Evolutionary conservation across 2,329 filamentous ascomycete genomes (phyloP).

Genomic region (Aspergillus novoparasiticus): DNA sequence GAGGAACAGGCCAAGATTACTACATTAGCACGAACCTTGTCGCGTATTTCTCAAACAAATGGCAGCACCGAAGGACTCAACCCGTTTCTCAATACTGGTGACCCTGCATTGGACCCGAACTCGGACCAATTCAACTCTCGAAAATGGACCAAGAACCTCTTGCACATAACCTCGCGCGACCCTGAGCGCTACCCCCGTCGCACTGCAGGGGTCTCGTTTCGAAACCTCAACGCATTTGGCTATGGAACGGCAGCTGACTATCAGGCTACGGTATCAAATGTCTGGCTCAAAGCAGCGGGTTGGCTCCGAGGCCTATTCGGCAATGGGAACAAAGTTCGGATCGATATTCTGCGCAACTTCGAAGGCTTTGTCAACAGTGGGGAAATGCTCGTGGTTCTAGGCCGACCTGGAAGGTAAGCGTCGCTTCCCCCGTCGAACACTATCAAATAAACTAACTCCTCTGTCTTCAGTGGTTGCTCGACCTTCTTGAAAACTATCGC

Average conservation of each 20-base stretch:
- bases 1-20: constrained; percentile 29
- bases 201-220: constrained; percentile 46
- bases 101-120: constrained; percentile 45
- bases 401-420: constrained; percentile 47
- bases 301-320: constrained; percentile 32
- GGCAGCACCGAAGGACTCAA: constrained; percentile 29
- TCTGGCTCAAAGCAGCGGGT: constrained; percentile 40
- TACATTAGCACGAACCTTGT: constrained; percentile 34
- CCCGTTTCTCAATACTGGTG: constrained; percentile 38
- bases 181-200: constrained; percentile 35
- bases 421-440: neutral
- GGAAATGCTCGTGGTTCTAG: constrained; percentile 59
- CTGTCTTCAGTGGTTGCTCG: constrained; percentile 59
- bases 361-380: constrained; percentile 62
- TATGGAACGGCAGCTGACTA: constrained; percentile 47
- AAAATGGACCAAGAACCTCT: constrained; percentile 48
- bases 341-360: constrained; percentile 64
- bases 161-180: constrained; percentile 36
- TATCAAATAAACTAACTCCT: neutral
- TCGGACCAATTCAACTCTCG: constrained; percentile 46
- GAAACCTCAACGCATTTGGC: constrained; percentile 48
- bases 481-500: constrained; percentile 84
- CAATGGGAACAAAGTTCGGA: constrained; percentile 41
- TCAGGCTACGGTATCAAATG: constrained; percentile 48
- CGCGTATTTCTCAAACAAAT: constrained; percentile 30